Evolutionary conservation across 164 flowering plant species (phyloP), one percentile per base, ranked within the genome.

Genomic region (Annona squamosa): DNA sequence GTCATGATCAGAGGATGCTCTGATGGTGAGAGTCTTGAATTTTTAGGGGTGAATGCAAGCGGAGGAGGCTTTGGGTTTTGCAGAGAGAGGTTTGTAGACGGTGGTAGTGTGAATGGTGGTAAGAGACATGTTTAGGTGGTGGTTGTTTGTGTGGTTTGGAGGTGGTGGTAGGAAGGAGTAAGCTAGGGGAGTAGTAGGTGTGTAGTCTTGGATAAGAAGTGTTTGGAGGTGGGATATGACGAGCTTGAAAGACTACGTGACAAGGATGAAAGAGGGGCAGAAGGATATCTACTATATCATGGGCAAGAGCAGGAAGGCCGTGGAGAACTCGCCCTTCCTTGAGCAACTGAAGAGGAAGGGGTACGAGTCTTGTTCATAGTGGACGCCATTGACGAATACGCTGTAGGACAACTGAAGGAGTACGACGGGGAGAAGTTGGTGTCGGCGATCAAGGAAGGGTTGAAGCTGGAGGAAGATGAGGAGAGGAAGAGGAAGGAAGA

Each of bases 301-400:
- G 13, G 90, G 90, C 41, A 88, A 87, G 67, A 86, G 88, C 84
- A 85, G 77, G 80, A 89, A 89, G 37, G 89, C 88, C n/a, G 93
- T 87, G 2, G 91, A 87, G 85, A 89, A 86, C 67, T 87, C 93
- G 2, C 93, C 93, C 1, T 87, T 89, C 84, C 68, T 89, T 16
- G 90, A 89, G 80, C 78, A 75, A 56, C 79, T 89, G 65, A 87
- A 87, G 86, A 87, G 79, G 84, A 89, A n/a, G 52, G 90, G 89
- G 0, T 84, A 86, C 63, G 93, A 47, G 93, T 89, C 0, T 81
- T 89, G 1, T 86, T 74, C 86, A 85, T 89, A 90, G 87, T 86
- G 1, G 91, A 89, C 72, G 86, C 91, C 13, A 88, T 89, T 68
- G 93, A 89, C 68, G 93, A 89, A 73, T 89, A 89, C 67, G 91